A percentile compares a stretch with the other conserved stretches of the same genome.
Evolutionary conservation across 2,329 filamentous ascomycete species (phyloP).

Genomic region (Colletotrichum siamense): DNA sequence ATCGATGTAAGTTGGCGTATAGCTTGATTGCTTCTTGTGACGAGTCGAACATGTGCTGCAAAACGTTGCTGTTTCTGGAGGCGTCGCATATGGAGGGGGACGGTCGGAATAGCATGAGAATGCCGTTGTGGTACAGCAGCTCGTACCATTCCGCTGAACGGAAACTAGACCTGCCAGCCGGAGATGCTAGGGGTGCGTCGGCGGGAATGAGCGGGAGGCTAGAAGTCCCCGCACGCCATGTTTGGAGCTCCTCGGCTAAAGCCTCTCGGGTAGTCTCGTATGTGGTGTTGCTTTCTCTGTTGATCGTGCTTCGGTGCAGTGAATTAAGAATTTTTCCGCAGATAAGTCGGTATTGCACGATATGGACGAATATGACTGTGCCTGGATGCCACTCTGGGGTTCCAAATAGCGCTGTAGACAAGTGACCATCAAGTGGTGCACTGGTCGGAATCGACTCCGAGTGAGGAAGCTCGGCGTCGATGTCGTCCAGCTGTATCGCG

Average conservation of each 20-base stretch:
- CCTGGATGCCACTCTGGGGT: slow-evolving; percentile 1
- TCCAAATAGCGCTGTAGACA: neutral
- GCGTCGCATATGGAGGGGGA: slow-evolving; percentile 37
- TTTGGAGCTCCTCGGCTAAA: slow-evolving; percentile 33
- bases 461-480: slow-evolving; percentile 41
- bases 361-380: slow-evolving; percentile 41
- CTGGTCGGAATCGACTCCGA: slow-evolving; percentile 21
- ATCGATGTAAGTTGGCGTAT: slow-evolving; percentile 49
- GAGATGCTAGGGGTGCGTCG: slow-evolving; percentile 21
- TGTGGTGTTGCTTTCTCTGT: slow-evolving; percentile 5
- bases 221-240: slow-evolving; percentile 33
- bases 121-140: slow-evolving; percentile 46
- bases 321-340: slow-evolving; percentile 43
- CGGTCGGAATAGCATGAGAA: slow-evolving; percentile 47
- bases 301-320: slow-evolving; percentile 34
- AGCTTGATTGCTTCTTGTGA: slow-evolving; percentile 43
- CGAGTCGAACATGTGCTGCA: slow-evolving; percentile 44
- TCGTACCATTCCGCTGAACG: slow-evolving; percentile 47
- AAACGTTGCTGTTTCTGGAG: slow-evolving; percentile 26
- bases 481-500: slow-evolving; percentile 45
- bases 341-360: slow-evolving; percentile 43
- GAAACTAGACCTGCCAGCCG: slow-evolving; percentile 41
- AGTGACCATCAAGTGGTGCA: neutral
- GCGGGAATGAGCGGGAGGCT: slow-evolving; percentile 31
- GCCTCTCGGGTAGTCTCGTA: slow-evolving; percentile 25